Evolutionary conservation across 78 protist species (phyloP).

Genomic region (Dictyostelium capitatum): DNA sequence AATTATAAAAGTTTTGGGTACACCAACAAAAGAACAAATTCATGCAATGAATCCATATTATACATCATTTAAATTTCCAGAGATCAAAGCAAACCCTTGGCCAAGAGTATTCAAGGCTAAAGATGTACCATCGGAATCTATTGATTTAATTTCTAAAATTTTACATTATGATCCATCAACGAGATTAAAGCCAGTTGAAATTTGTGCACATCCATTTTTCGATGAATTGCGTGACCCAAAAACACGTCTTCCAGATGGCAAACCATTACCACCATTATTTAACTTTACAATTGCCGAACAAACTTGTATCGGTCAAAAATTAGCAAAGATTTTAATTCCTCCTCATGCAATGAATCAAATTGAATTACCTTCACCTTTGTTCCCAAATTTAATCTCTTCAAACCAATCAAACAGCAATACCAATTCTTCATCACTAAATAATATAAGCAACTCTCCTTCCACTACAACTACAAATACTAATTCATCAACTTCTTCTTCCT

Average conservation of each 20-base stretch:
- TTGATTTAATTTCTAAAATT: constrained; percentile 88
- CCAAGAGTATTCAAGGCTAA: constrained; percentile 84
- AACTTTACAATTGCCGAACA: constrained; percentile 82
- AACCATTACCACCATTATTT: constrained; percentile 87
- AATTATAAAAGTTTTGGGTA: constrained; percentile 97
- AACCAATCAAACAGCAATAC: not conserved
- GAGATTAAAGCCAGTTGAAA: constrained; percentile 88
- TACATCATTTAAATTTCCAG: constrained; percentile 95
- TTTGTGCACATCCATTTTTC: constrained; percentile 95
- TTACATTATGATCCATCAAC: constrained; percentile 92
- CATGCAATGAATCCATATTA: constrained; percentile 95
- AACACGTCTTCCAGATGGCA: constrained; percentile 82
- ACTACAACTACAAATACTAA: not conserved
- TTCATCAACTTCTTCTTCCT: not conserved
- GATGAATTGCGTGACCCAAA: constrained; percentile 91
- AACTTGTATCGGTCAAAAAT: constrained; percentile 47
- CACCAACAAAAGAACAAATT: constrained; percentile 95
- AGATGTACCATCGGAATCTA: constrained; percentile 84
- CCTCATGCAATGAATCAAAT: constrained; percentile 36
- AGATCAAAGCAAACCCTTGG: constrained; percentile 95
- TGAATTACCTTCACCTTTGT: constrained; percentile 71
- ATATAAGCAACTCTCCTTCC: not conserved
- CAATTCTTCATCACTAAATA: not conserved
- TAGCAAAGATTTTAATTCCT: constrained; percentile 44
- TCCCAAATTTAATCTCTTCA: constrained; percentile 36